A percentile compares a stretch with the other conserved stretches of the same genome.
Conservation (phyloP, 768 basidiomycete genomes). For the Leccinellum rugosiceps region DNA sequence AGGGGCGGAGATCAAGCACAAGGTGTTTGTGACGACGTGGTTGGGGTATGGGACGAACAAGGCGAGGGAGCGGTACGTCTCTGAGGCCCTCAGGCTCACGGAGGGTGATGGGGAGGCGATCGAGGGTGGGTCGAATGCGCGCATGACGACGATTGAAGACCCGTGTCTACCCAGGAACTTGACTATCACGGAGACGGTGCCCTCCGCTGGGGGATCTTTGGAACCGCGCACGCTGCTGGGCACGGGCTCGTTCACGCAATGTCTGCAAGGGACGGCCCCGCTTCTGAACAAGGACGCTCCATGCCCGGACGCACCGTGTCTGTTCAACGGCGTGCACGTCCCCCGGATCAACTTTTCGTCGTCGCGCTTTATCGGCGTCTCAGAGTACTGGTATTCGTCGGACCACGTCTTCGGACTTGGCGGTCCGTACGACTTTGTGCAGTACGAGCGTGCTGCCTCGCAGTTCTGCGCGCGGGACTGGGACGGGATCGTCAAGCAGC, state of each 20-base stretch:
- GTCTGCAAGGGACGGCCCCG: constrained; percentile 66
- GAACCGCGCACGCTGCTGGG: constrained; percentile 68
- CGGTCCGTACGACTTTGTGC: constrained; percentile 92
- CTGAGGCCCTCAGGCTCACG: constrained; percentile 57
- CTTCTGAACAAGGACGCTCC: constrained; percentile 83
- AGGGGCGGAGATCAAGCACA: constrained; percentile 85
- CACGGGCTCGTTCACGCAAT: constrained; percentile 87
- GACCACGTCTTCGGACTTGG: constrained; percentile 95
- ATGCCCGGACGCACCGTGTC: constrained; percentile 81
- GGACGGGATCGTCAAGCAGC: constrained; percentile 67
- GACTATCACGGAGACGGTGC: constrained; percentile 53
- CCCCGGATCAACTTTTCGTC: constrained; percentile 93
- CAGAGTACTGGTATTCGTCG: constrained; percentile 99
- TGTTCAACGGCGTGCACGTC: constrained; percentile 93
- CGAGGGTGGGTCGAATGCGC: constrained; percentile 14
- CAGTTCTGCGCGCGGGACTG: constrained; percentile 82
- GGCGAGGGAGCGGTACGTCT: constrained; percentile 91
- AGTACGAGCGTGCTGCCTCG: constrained; percentile 91
- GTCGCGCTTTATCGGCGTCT: constrained; percentile 94
- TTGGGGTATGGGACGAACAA: constrained; percentile 97
- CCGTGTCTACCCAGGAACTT: constrained; percentile 88
- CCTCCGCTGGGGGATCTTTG: constrained; percentile 38
- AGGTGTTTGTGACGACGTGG: constrained; percentile 98
- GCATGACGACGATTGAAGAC: constrained; percentile 66
- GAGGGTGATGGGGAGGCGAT: constrained; percentile 34